Evolutionary conservation across 2,329 filamentous ascomycete species (phyloP), one percentile per base, ranked within the genome.

Genomic region (Cercospora sp.): DNA sequence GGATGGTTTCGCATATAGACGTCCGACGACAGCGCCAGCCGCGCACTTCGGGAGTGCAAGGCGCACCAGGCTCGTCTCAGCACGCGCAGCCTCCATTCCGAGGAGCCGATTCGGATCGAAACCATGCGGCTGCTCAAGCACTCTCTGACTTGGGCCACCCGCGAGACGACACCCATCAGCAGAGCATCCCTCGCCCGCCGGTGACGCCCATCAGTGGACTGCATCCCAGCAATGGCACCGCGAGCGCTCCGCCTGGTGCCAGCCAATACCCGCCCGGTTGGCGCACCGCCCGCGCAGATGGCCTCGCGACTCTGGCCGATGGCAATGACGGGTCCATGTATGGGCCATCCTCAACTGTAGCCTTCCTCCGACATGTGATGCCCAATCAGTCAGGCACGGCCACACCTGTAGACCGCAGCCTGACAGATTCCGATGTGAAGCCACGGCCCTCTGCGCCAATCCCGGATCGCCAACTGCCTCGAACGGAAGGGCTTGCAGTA

Each of bases 321-420:
- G 68, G 69, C 24, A 64, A 63, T 37, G 72, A 73, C 55, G 70
- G 68, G 21, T 70, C 68, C 1, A 34, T 70, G 45, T 74, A 74
- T 30, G 73, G 73, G 4, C 72, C 73, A 12, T 73, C 71, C 8
- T 74, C 72, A 8, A 74, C 73, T 6, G 72, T 74, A n/a, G 73
- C 73, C 7, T 74, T 74, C 34, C 68, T 74, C 8, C 67, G 66
- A 26, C 63, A 70, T 65, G 70, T 73, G 12, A 73, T 72, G 71
- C 70, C 70, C n/a, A 37, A 45, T 13, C 28, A 43, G 21, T 64
- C 62, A 1, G 62, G 62, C 3, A 65, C 43, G 5, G 65, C 70
- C 59, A 70, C 72, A 10, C 66, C 72, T 24, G 65, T 63, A 24
- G 66, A 69, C 26, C 67, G 68, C 10, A 62, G 45, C 28, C 45